A percentile compares a stretch with the other conserved stretches of the same genome.
Conservation (phyloP, 148 eudicot genomes). For the Rhododendron simsii region DNA sequence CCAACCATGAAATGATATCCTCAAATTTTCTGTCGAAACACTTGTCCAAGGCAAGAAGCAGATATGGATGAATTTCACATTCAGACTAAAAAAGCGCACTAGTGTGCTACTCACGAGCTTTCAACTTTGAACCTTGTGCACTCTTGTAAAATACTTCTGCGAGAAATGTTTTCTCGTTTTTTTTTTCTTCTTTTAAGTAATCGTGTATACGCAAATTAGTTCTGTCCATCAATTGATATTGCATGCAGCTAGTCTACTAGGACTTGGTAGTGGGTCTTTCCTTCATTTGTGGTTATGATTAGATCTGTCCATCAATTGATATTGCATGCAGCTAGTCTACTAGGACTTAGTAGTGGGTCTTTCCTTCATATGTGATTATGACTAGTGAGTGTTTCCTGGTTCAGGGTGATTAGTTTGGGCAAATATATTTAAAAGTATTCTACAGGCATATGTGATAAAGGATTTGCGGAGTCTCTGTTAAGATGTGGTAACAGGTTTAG, state of each 20-base stretch:
- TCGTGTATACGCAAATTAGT: not conserved
- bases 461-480: not conserved
- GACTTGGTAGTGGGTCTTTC: not conserved
- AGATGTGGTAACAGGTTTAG: slow-evolving; percentile 51
- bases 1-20: not conserved
- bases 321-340: not conserved
- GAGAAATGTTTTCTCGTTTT: not conserved
- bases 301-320: not conserved
- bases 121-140: not conserved
- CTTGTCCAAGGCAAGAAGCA: not conserved
- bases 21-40: not conserved
- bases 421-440: not conserved
- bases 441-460: not conserved
- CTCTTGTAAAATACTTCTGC: not conserved
- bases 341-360: not conserved
- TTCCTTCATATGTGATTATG: not conserved
- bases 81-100: not conserved
- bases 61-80: not conserved
- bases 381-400: not conserved
- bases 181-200: not conserved
- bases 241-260: not conserved
- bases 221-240: not conserved
- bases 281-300: not conserved
- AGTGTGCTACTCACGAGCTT: not conserved
- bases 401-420: not conserved